These are phyloP conservation scores for Euphrasia arctica DNA, from an alignment of 305 asterid species.

Conservation along the genomic window DNA sequence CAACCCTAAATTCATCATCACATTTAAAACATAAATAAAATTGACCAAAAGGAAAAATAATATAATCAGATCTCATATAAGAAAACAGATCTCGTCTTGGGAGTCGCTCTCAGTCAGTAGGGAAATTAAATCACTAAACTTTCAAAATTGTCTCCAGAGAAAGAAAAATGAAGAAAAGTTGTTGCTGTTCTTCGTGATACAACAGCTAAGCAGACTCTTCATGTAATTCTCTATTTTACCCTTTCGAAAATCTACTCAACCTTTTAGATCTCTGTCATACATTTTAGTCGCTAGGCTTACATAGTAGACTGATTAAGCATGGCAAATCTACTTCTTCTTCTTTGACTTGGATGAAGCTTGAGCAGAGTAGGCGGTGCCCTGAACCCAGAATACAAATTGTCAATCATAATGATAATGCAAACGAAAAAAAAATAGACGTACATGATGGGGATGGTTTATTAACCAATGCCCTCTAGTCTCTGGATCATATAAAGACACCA, in stretches of 20 bases:
- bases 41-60: too few species aligned
- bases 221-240: background rate
- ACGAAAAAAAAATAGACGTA: background rate
- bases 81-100: too few species aligned
- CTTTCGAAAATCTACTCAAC: background rate
- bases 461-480: too few species aligned
- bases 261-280: conserved; percentile 12
- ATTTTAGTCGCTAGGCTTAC: conserved; percentile 25
- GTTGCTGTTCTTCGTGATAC: conserved; percentile 42
- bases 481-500: too few species aligned
- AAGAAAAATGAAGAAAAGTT: conserved; percentile 16
- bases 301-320: conserved; percentile 1
- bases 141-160: conserved; percentile 2
- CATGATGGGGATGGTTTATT: too few species aligned
- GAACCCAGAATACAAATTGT: conserved; percentile 24
- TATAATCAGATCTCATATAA: too few species aligned
- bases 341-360: conserved; percentile 67
- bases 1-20: too few species aligned
- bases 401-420: conserved; percentile 1
- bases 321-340: conserved; percentile 75
- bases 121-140: conserved; percentile 1
- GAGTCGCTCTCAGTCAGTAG: conserved; percentile 23
- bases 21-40: too few species aligned
- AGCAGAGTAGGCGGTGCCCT: conserved; percentile 81
- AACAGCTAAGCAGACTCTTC: conserved; percentile 27